Evolutionary conservation across 208 protist species (phyloP), one percentile per base, ranked within the genome.

Genomic region (Acanthamoeba lenticulata): DNA sequence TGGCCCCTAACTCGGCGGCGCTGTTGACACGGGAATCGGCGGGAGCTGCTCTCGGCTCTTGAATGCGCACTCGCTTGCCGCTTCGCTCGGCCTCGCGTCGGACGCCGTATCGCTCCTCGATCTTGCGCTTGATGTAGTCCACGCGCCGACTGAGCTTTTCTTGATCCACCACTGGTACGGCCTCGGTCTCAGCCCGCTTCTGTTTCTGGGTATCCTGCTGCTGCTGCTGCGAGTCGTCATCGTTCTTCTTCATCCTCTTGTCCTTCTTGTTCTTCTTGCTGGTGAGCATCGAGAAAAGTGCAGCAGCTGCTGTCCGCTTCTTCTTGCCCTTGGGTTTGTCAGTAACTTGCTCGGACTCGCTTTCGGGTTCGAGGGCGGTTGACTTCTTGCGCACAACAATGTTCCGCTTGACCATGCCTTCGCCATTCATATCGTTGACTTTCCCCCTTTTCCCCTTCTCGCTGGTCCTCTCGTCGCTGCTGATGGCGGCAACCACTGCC

Each of bases 101-200:
- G n/a, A 85, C 74, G 19, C 74, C 74, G 44, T 85, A 85, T 21
- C 74, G 74, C 19, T 44, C 74, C 44, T 85, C 74, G 74, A 85
- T 85, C 74, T 85, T 44, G 19, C 74, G 13, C 38, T 85, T 85
- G 36, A 85, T 52, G 42, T 85, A 85, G 42, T 34, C 74, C 21
- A 85, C 74, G 24, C 74, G 74, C 40, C 52, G 74, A 2, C 17
- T 24, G 24, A 44, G 44, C 74, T 32, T 44, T n/a, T 85, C 74
- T 40, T 32, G 42, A 11, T 85, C 74, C 38, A 85, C 52, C n/a
- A n/a, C n/a, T n/a, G n/a, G n/a, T n/a, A n/a, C n/a, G 6, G 17
- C 74, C 65, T 4, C 11, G 65, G 9, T 40, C 6, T 3, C n/a
- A 27, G 9, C 13, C 19, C 13, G 13, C 62, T 21, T 52, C 5